phyloP scores from a whole-genome alignment of 768 basidiomycete species.

The Trametopsis cervina region DNA sequence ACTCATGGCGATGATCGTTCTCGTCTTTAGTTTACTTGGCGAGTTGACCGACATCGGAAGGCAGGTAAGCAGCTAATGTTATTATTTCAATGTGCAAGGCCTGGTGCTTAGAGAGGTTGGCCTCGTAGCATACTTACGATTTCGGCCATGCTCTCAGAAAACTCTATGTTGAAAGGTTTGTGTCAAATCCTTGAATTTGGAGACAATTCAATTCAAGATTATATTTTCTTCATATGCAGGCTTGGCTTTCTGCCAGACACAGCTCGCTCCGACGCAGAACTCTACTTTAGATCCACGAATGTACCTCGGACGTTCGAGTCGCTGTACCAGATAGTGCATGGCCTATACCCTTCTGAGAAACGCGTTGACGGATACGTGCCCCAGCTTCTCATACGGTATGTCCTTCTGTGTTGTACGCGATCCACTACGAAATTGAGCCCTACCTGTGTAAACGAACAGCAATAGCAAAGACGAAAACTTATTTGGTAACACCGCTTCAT shows the following conservation, averaged over 20 bases:
- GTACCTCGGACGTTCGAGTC: slow-evolving; percentile 74
- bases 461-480: slow-evolving; percentile 68
- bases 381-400: slow-evolving; percentile 49
- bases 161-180: slow-evolving; percentile 61
- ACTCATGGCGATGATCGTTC: not conserved
- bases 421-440: too few species aligned
- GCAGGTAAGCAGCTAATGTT: slow-evolving; percentile 34
- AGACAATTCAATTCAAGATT: not conserved
- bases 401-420: too few species aligned
- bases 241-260: slow-evolving; percentile 57
- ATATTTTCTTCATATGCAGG: slow-evolving; percentile 31
- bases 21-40: slow-evolving; percentile 49
- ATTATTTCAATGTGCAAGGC: not conserved
- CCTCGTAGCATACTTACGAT: slow-evolving; percentile 51
- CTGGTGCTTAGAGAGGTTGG: not conserved
- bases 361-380: slow-evolving; percentile 40
- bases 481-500: slow-evolving; percentile 59
- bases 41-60: slow-evolving; percentile 67
- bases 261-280: slow-evolving; percentile 34
- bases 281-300: slow-evolving; percentile 72
- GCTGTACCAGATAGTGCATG: slow-evolving; percentile 65
- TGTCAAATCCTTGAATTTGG: not conserved
- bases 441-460: too few species aligned
- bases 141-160: slow-evolving; percentile 53
- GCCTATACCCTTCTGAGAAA: slow-evolving; percentile 56